Conservation (phyloP, 2,329 filamentous ascomycete genomes). For the Bertia moriformis region DNA sequence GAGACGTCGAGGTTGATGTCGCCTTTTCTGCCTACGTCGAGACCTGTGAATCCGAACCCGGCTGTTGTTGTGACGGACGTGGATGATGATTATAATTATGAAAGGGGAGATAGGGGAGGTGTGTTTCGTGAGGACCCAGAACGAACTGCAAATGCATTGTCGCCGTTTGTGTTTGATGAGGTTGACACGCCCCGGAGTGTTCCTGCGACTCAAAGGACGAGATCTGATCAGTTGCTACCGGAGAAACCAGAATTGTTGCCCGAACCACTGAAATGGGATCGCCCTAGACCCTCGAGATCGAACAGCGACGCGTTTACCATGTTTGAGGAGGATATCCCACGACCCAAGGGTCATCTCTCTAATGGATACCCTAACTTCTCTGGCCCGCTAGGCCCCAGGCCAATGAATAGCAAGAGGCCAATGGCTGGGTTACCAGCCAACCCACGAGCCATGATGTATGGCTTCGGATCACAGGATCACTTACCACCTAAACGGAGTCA, state of each 20-base stretch:
- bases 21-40: no score
- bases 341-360: background rate
- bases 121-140: no score
- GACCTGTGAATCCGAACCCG: background rate
- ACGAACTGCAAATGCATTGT: no score
- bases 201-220: no score
- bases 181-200: no score
- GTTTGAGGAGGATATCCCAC: background rate
- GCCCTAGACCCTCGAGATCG: background rate
- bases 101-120: background rate
- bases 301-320: background rate
- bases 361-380: no score
- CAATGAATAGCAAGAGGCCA: background rate
- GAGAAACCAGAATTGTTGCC: background rate
- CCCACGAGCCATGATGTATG: background rate
- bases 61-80: background rate
- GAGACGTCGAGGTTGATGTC: background rate
- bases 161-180: no score
- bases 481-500: no score
- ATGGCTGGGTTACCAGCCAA: background rate
- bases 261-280: background rate
- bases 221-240: background rate
- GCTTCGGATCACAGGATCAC: no score
- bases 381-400: no score
- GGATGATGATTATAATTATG: background rate